Evolutionary conservation across 805 yeast genomes (phyloP).

Genomic region (Hanseniaspora occidentalis): DNA sequence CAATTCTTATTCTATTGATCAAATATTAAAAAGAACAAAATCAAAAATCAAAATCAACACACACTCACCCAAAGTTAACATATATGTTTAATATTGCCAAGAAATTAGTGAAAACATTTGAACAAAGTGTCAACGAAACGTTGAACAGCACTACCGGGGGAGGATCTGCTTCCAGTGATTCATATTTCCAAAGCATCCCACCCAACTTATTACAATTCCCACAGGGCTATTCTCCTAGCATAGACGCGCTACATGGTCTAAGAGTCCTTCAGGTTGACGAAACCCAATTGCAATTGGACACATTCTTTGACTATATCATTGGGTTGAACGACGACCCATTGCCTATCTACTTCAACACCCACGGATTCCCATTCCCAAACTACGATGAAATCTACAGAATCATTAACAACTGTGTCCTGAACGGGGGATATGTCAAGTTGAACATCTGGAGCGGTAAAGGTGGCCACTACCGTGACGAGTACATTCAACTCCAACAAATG

Average conservation of each 20-base stretch:
- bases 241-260: slow-evolving; percentile 34
- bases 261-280: slow-evolving; percentile 45
- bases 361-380: slow-evolving; percentile 29
- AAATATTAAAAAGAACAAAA: neutral
- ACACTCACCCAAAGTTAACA: neutral
- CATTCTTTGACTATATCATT: slow-evolving; percentile 82
- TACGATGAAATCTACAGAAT: slow-evolving; percentile 24
- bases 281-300: slow-evolving; percentile 46
- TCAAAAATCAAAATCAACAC: neutral
- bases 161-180: slow-evolving; percentile 21
- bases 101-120: slow-evolving; percentile 43
- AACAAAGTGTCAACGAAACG: slow-evolving; percentile 29
- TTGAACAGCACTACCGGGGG: slow-evolving; percentile 22
- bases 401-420: slow-evolving; percentile 10
- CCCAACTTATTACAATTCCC: slow-evolving; percentile 21
- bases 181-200: slow-evolving; percentile 26
- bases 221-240: slow-evolving; percentile 14
- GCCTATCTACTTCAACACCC: slow-evolving; percentile 24
- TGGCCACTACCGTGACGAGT: slow-evolving; percentile 37
- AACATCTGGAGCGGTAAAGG: slow-evolving; percentile 87
- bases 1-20: too few relatives aligned
- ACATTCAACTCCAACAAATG: slow-evolving; percentile 21
- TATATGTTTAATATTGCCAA: slow-evolving; percentile 53
- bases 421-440: slow-evolving; percentile 32
- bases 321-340: slow-evolving; percentile 64